Evolutionary conservation across 23 red algal genomes (phyloP).

Genomic region (Agarophyton chilense): DNA sequence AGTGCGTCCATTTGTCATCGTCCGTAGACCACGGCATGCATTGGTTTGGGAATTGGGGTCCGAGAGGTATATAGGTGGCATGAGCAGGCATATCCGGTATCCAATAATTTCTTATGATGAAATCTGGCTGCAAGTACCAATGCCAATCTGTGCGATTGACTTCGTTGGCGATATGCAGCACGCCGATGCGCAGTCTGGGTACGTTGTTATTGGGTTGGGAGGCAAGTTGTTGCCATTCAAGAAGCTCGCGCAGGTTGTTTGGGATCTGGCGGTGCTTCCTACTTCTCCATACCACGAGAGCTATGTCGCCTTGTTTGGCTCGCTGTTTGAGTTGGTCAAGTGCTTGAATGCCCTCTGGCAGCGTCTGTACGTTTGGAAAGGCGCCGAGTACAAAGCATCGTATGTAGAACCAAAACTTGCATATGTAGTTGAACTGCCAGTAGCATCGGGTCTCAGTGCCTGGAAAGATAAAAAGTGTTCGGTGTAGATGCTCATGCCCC

Average conservation of each 20-base stretch:
- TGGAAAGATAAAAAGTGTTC: slow-evolving; percentile 11
- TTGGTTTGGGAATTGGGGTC: slow-evolving; percentile 28
- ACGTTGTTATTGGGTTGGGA: background rate
- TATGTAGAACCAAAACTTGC: slow-evolving; percentile 47
- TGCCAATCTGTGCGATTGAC: slow-evolving; percentile 20
- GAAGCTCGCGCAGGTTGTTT: background rate
- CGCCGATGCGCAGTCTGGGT: background rate
- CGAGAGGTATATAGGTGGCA: slow-evolving; percentile 27
- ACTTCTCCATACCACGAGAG: slow-evolving; percentile 21
- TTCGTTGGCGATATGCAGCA: slow-evolving; percentile 38
- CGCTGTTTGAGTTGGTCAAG: background rate
- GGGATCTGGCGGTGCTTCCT: slow-evolving; percentile 13
- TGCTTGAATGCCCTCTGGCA: background rate
- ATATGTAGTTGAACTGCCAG: slow-evolving; percentile 24
- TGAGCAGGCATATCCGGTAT: slow-evolving; percentile 27
- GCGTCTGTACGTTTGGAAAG: slow-evolving; percentile 20
- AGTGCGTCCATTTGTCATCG: background rate
- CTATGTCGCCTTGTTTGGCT: slow-evolving; percentile 8
- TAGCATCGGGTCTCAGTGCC: background rate
- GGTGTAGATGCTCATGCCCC: background rate
- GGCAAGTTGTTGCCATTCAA: background rate
- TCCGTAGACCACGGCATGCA: slow-evolving; percentile 11
- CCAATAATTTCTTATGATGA: slow-evolving; percentile 45
- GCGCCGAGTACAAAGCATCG: slow-evolving; percentile 33
- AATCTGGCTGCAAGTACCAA: slow-evolving; percentile 10